Evolutionary conservation across 805 yeast genomes (phyloP).

Genomic region (Teunomyces stri): DNA sequence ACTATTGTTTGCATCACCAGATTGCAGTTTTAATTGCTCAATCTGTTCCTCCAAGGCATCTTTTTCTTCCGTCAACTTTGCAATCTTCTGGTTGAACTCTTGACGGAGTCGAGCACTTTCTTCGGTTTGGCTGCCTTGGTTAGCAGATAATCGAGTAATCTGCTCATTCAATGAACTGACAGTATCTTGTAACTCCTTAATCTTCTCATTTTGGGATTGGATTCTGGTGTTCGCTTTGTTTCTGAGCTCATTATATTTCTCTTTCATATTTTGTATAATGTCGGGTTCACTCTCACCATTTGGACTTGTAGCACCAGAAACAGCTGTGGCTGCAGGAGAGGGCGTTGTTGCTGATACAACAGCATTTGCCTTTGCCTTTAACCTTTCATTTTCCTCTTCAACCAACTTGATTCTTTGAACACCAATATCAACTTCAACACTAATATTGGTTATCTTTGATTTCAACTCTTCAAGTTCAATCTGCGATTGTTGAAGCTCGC

Average conservation of each 20-base stretch:
- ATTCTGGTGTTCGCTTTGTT: slow-evolving; percentile 25
- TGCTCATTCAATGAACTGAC: slow-evolving; percentile 22
- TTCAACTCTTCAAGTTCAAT: slow-evolving; percentile 46
- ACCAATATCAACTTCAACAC: slow-evolving; percentile 44
- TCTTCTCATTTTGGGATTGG: slow-evolving; percentile 22
- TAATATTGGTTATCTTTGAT: slow-evolving; percentile 32
- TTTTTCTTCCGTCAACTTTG: slow-evolving; percentile 13
- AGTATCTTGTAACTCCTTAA: slow-evolving; percentile 23
- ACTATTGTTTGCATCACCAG: slow-evolving; percentile 23
- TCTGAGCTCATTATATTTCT: slow-evolving; percentile 29
- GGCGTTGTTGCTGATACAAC: neutral
- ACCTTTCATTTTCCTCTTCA: slow-evolving; percentile 54
- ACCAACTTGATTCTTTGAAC: slow-evolving; percentile 47
- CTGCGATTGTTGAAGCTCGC: slow-evolving; percentile 28
- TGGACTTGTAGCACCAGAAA: neutral
- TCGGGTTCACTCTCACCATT: slow-evolving; percentile 9
- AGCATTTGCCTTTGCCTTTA: slow-evolving; percentile 36
- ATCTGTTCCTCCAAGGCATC: slow-evolving; percentile 11
- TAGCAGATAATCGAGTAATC: slow-evolving; percentile 12
- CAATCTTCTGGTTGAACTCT: slow-evolving; percentile 8
- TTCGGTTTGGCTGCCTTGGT: slow-evolving; percentile 6
- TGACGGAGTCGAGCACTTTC: slow-evolving; percentile 1
- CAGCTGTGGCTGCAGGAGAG: neutral
- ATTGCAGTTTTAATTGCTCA: slow-evolving; percentile 27
- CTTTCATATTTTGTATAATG: slow-evolving; percentile 27